Percentiles rank a stretch among this genome's conserved stretches.
Evolutionary conservation across 140 eudicot genomes (phyloP).

Genomic region (Flaveria floridana): DNA sequence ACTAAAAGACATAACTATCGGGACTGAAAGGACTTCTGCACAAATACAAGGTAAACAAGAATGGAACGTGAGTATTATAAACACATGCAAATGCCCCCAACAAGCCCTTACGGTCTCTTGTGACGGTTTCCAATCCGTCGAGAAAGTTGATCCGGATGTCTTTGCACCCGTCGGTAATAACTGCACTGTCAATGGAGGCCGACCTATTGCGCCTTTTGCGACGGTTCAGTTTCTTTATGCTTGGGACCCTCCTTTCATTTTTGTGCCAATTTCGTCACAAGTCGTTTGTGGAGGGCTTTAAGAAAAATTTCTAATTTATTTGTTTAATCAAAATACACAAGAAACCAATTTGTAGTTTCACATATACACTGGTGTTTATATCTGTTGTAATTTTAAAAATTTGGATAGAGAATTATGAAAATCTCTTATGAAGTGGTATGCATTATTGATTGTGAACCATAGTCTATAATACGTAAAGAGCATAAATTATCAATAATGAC

Average conservation of each 20-base stretch:
- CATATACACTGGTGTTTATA: no score
- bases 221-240: constrained; percentile 38
- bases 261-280: constrained; percentile 36
- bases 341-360: no score
- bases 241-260: constrained; percentile 48
- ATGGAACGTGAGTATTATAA: constrained; percentile 48
- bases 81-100: constrained; percentile 45
- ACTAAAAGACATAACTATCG: constrained; percentile 38
- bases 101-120: constrained; percentile 36
- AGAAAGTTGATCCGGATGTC: constrained; percentile 35
- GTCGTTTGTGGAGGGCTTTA: constrained; percentile 23
- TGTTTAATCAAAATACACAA: no score
- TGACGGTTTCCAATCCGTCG: constrained; percentile 38
- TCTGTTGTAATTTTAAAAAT: no score
- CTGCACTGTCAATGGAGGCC: constrained; percentile 44
- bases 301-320: background rate
- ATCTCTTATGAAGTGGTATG: no score
- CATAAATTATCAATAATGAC: no score
- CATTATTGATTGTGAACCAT: no score
- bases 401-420: no score
- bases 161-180: constrained; percentile 28
- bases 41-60: constrained; percentile 45
- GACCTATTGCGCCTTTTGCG: constrained; percentile 32
- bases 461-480: no score
- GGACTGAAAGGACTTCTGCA: constrained; percentile 40